These are phyloP conservation scores for Trichoderma cornu-damae DNA, from an alignment of 2,329 filamentous ascomycete genomes.

Conservation along the genomic window DNA sequence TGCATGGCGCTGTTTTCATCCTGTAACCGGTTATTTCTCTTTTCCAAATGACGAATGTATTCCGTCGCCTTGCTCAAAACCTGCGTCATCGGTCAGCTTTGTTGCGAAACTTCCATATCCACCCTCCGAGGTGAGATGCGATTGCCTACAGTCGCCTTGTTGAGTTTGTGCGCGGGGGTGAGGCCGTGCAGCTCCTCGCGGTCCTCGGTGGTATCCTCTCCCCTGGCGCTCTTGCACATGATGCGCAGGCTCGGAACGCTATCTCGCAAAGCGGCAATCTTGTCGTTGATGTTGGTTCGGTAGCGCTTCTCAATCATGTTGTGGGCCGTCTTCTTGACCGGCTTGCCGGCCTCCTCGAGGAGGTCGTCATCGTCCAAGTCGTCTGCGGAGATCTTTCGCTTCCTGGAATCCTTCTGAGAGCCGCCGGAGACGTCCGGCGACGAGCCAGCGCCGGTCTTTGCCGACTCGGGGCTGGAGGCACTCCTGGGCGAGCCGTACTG, in stretches of 20 bases:
- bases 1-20: conserved; percentile 80
- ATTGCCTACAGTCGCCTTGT: conserved; percentile 76
- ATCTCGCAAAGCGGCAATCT: conserved; percentile 86
- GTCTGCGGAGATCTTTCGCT: conserved; percentile 64
- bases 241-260: conserved; percentile 86
- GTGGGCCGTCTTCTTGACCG: conserved; percentile 84
- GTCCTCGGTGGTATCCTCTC: conserved; percentile 66
- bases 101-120: not conserved
- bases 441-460: conserved; percentile 43
- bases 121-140: not conserved
- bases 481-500: conserved; percentile 56
- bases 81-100: conserved; percentile 31
- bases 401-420: conserved; percentile 50
- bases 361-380: conserved; percentile 47
- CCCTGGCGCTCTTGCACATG: conserved; percentile 66
- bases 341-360: conserved; percentile 51
- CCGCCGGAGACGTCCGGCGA: conserved; percentile 53
- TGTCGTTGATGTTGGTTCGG: conserved; percentile 92
- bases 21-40: conserved; percentile 73
- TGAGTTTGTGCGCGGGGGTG: conserved; percentile 85
- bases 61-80: conserved; percentile 92
- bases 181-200: conserved; percentile 70
- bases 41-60: conserved; percentile 90
- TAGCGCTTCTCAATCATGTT: conserved; percentile 99
- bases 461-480: conserved; percentile 54